Base-by-base conservation (phyloP, 768 basidiomycete species). In the Boletus fagicola region DNA sequence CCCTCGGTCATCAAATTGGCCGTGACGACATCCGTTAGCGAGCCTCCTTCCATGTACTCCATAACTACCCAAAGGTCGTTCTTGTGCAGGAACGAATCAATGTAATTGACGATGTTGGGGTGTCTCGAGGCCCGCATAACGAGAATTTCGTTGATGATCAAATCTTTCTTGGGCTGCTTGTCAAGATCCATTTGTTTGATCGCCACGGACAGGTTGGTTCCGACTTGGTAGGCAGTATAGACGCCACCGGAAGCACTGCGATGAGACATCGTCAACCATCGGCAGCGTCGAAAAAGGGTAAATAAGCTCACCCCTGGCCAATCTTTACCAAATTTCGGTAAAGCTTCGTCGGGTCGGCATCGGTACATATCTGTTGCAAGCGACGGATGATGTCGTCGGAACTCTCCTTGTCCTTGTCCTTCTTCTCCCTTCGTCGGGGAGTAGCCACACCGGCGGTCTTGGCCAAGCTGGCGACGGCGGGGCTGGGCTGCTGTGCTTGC, bases 121-220 rank as follows among this genome's bases (percentile, higher is more conserved):
- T 98, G 95, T 36, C 92, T 83, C 18, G 91, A 92, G 24, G 93
- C 87, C 24, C 95, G 91, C 97, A 99, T 98, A 69, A 98, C 97
- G 62, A 99, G 85, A 63, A 98, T 98, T 75, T 99, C 97, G 75
- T 99, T 98, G 78, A 99, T 98, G 78, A 99, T 98, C 49, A 99
- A 81, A 70, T 98, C 96, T 75, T 98, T 98, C 82, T 98, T 98
- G 42, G 97, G 97, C 68, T 98, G 97, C 77, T 98, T 97, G 75
- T 98, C 95, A 31, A 99, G 82, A 79, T 99, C 97, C 97, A 98
- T 99, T 75, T 98, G 96, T 75, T 99, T 99, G 83, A 99, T 99
- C 42, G 97, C 97, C 35, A 98, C 97, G 12, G 86, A 90, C 33
- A 92, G 66, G 73, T 97, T 96, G 31, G 92, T 94, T 42, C 95